These are phyloP conservation scores for Cladosporium phlei DNA, from an alignment of 2,329 filamentous ascomycete species.

Conservation along the genomic window DNA sequence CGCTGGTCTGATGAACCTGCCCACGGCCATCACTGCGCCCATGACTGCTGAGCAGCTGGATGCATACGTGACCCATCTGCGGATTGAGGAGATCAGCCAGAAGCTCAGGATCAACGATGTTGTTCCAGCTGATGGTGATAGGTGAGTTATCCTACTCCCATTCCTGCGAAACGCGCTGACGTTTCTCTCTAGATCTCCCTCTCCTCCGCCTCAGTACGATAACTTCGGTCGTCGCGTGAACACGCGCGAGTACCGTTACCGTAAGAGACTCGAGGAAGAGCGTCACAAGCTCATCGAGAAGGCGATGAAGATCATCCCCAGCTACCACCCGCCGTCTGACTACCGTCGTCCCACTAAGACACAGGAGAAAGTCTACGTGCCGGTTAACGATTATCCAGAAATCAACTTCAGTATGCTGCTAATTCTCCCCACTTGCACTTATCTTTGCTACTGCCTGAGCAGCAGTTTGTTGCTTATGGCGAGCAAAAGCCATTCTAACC, in stretches of 20 bases:
- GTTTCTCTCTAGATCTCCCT: slow-evolving; percentile 69
- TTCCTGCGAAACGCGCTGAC: not conserved
- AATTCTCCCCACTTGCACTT: slow-evolving; percentile 43
- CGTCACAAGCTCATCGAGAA: slow-evolving; percentile 98
- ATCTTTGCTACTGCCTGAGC: slow-evolving; percentile 34
- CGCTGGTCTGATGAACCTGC: slow-evolving; percentile 92
- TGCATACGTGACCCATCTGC: slow-evolving; percentile 90
- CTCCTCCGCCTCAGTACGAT: slow-evolving; percentile 93
- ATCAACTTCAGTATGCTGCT: slow-evolving; percentile 99
- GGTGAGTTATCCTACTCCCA: slow-evolving; percentile 55
- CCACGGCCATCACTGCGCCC: slow-evolving; percentile 91
- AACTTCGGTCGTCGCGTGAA: slow-evolving; percentile 99
- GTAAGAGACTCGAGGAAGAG: slow-evolving; percentile 96
- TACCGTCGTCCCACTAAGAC: slow-evolving; percentile 99
- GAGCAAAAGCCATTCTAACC: slow-evolving; percentile 33
- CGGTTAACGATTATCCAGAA: slow-evolving; percentile 99
- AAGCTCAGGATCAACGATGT: slow-evolving; percentile 99
- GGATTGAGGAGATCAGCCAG: slow-evolving; percentile 98
- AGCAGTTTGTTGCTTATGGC: slow-evolving; percentile 37
- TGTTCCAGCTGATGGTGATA: slow-evolving; percentile 90
- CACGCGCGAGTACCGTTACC: slow-evolving; percentile 96
- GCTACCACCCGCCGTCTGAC: slow-evolving; percentile 97
- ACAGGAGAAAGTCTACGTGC: slow-evolving; percentile 99
- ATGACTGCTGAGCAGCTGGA: slow-evolving; percentile 99
- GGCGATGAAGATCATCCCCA: slow-evolving; percentile 99